A percentile compares a stretch with the other conserved stretches of the same genome.
Conservation (phyloP, 257 asterid species). For the Jacaranda mimosifolia region DNA sequence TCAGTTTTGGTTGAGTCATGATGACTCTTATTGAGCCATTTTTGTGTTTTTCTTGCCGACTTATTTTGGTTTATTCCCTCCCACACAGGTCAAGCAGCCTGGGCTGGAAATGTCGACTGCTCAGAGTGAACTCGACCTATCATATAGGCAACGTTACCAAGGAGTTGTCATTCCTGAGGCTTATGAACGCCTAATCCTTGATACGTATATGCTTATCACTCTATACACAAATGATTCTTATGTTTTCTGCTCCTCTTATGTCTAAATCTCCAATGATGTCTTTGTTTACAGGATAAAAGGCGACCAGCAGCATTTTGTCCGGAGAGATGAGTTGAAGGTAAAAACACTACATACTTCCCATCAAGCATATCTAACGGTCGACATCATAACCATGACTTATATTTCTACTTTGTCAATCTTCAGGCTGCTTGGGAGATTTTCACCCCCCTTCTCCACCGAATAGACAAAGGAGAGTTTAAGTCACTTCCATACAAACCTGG, state of each 20-base stretch:
- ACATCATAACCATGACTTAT: not conserved
- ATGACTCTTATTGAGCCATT: not conserved
- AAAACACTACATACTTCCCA: slow-evolving; percentile 3
- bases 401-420: not conserved
- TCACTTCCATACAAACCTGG: slow-evolving; percentile 77
- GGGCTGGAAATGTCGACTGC: slow-evolving; percentile 93
- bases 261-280: not conserved
- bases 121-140: slow-evolving; percentile 95
- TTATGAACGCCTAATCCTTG: slow-evolving; percentile 96
- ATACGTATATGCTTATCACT: slow-evolving; percentile 70
- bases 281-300: slow-evolving; percentile 77
- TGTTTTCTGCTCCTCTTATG: not conserved
- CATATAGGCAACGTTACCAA: slow-evolving; percentile 87
- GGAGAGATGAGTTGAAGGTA: slow-evolving; percentile 98
- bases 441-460: slow-evolving; percentile 90
- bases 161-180: slow-evolving; percentile 93
- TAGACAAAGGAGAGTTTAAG: slow-evolving; percentile 83
- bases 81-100: slow-evolving; percentile 92
- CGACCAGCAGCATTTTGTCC: slow-evolving; percentile 99
- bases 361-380: not conserved
- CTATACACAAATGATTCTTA: not conserved
- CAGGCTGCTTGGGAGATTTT: slow-evolving; percentile 99
- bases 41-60: not conserved
- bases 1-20: not conserved
- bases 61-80: slow-evolving; percentile 31